Percentiles rank a stretch among this genome's conserved stretches.
phyloP scores from a whole-genome alignment of 1,284 basidiomycete genomes.

The Cryptococcus floricola region DNA sequence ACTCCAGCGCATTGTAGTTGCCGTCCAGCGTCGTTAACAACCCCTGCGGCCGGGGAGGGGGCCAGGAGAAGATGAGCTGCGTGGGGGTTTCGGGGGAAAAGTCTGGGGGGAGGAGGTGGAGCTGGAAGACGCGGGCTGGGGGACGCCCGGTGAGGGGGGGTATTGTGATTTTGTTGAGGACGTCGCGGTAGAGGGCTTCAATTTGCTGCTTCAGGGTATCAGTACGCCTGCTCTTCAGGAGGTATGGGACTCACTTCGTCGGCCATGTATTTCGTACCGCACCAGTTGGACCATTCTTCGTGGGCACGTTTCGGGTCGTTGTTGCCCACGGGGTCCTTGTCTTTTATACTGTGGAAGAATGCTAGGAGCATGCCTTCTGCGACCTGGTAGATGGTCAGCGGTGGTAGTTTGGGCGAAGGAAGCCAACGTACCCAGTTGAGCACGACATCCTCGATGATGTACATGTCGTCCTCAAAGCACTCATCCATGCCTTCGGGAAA shows the following conservation, averaged over 20 bases:
- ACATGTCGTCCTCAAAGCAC: slow-evolving; percentile 69
- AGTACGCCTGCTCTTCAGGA: not conserved
- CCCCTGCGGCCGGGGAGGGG: slow-evolving; percentile 53
- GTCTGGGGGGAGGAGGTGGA: slow-evolving; percentile 32
- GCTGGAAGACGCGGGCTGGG: slow-evolving; percentile 47
- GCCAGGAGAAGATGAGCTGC: slow-evolving; percentile 76
- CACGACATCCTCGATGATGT: slow-evolving; percentile 85
- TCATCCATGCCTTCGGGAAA: slow-evolving; percentile 58
- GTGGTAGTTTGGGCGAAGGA: too few relatives aligned
- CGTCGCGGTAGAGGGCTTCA: slow-evolving; percentile 29
- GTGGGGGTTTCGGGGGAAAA: slow-evolving; percentile 20
- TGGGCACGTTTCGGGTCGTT: slow-evolving; percentile 69
- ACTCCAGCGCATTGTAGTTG: slow-evolving; percentile 71
- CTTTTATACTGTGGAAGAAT: slow-evolving; percentile 82
- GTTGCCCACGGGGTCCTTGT: slow-evolving; percentile 61
- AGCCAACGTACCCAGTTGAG: too few relatives aligned
- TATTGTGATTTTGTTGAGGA: slow-evolving; percentile 22
- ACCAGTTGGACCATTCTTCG: slow-evolving; percentile 90
- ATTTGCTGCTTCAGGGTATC: slow-evolving; percentile 25
- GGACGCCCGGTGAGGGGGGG: slow-evolving; percentile 30
- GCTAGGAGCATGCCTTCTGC: slow-evolving; percentile 86
- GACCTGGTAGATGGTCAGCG: slow-evolving; percentile 43
- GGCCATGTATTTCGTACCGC: slow-evolving; percentile 63
- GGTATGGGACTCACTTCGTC: slow-evolving; percentile 41
- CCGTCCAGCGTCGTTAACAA: slow-evolving; percentile 51